A percentile compares a stretch with the other conserved stretches of the same genome.
phyloP scores from a whole-genome alignment of 1,139 yeast genomes.

The Williopsis jadinii region DNA sequence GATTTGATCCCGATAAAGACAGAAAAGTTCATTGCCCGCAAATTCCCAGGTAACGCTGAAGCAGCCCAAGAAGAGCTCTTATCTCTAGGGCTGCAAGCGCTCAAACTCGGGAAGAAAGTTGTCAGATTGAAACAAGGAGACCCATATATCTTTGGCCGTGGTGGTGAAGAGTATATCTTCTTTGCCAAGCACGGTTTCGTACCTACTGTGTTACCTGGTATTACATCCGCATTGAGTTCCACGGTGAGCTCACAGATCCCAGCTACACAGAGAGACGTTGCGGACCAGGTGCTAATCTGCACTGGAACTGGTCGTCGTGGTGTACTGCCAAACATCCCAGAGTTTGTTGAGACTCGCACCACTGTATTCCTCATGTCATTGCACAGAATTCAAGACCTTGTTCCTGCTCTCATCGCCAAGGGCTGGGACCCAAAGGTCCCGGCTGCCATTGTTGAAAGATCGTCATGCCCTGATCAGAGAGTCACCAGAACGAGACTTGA shows the following conservation, averaged over 20 bases:
- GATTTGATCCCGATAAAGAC: constrained; percentile 73
- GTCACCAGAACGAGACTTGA: constrained; percentile 67
- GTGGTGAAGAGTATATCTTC: constrained; percentile 82
- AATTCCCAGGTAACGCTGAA: constrained; percentile 97
- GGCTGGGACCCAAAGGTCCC: constrained; percentile 72
- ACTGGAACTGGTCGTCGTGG: constrained; percentile 96
- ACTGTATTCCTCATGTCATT: constrained; percentile 88
- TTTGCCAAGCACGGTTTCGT: constrained; percentile 60
- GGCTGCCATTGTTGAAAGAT: constrained; percentile 82
- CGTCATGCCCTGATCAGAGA: constrained; percentile 91
- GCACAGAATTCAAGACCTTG: constrained; percentile 69
- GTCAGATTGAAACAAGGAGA: constrained; percentile 95
- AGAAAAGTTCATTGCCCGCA: constrained; percentile 77
- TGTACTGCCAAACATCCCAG: constrained; percentile 71
- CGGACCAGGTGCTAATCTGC: constrained; percentile 87
- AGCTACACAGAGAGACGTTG: constrained; percentile 86
- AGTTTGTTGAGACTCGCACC: constrained; percentile 64
- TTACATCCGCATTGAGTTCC: constrained; percentile 87
- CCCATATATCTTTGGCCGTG: constrained; percentile 94
- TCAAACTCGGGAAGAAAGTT: constrained; percentile 63
- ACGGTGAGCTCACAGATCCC: constrained; percentile 83
- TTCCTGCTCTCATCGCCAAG: constrained; percentile 47
- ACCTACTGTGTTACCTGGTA: constrained; percentile 79
- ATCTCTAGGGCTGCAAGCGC: constrained; percentile 57
- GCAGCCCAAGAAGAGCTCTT: constrained; percentile 83